These are phyloP conservation scores for Sclerotinia nivalis DNA, from an alignment of 2,329 filamentous ascomycete genomes.

Conservation along the genomic window DNA sequence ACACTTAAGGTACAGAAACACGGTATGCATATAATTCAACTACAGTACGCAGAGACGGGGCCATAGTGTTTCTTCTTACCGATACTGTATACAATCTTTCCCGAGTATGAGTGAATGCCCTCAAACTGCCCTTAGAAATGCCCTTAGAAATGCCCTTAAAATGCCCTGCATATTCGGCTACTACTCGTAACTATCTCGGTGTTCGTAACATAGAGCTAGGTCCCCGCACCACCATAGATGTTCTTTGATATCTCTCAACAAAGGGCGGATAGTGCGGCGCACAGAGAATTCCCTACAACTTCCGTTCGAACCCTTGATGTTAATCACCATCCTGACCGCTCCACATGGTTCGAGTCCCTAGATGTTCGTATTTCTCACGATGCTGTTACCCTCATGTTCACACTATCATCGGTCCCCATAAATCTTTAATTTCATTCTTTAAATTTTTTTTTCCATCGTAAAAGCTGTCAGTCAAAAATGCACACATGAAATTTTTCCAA, in stretches of 20 bases:
- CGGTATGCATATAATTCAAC: constrained; percentile 8
- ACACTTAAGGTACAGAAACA: constrained; percentile 8
- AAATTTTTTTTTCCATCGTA: neutral
- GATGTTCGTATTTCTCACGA: neutral
- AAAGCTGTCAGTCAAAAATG: neutral
- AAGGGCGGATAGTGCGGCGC: constrained; percentile 8
- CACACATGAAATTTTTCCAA: neutral
- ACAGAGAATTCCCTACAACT: neutral
- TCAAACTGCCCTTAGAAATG: neutral
- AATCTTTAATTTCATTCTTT: neutral
- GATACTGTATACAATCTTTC: neutral
- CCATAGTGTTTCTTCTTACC: neutral
- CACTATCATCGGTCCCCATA: neutral
- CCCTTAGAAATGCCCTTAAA: neutral
- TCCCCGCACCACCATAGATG: neutral
- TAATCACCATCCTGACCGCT: constrained; percentile 2
- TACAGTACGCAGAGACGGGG: neutral
- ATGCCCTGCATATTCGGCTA: constrained; percentile 5
- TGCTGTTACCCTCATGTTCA: neutral
- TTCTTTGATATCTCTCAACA: neutral
- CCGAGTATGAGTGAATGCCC: neutral
- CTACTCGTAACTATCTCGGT: neutral
- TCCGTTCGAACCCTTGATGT: neutral
- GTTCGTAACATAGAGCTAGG: neutral
- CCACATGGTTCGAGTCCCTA: neutral